phyloP scores from a whole-genome alignment of 805 yeast species.

The Kuraishia capsulata region DNA sequence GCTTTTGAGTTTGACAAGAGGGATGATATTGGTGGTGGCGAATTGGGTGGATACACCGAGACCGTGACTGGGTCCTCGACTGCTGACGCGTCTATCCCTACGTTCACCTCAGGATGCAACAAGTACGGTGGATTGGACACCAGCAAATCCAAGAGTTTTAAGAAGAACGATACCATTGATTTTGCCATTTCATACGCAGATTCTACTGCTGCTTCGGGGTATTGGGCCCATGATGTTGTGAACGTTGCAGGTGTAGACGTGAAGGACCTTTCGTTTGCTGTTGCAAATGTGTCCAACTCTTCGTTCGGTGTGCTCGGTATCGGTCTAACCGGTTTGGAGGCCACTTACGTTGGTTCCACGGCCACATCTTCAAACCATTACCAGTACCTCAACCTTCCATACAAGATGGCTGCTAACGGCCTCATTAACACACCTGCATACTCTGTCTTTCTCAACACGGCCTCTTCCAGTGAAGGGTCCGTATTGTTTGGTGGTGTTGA shows the following conservation, averaged over 20 bases:
- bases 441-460: slow-evolving; percentile 41
- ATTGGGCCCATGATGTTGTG: slow-evolving; percentile 58
- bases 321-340: slow-evolving; percentile 61
- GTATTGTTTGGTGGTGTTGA: slow-evolving; percentile 63
- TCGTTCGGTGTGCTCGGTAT: slow-evolving; percentile 65
- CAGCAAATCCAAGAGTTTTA: slow-evolving; percentile 26
- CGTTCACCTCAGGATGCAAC: slow-evolving; percentile 25
- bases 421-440: slow-evolving; percentile 38
- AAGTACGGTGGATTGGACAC: slow-evolving; percentile 40
- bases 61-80: not conserved
- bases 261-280: slow-evolving; percentile 48
- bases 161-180: slow-evolving; percentile 23
- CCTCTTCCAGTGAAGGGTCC: slow-evolving; percentile 27
- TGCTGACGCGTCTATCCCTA: not conserved
- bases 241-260: slow-evolving; percentile 33
- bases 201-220: slow-evolving; percentile 35
- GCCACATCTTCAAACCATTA: slow-evolving; percentile 13
- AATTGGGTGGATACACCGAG: not conserved
- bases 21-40: not conserved
- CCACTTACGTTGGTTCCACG: slow-evolving; percentile 7
- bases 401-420: slow-evolving; percentile 41
- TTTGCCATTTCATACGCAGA: slow-evolving; percentile 42
- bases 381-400: slow-evolving; percentile 54
- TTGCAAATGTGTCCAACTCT: slow-evolving; percentile 49
- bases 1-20: not conserved